These are phyloP conservation scores for Trametes villosa DNA, from an alignment of 768 basidiomycete species.

Conservation along the genomic window DNA sequence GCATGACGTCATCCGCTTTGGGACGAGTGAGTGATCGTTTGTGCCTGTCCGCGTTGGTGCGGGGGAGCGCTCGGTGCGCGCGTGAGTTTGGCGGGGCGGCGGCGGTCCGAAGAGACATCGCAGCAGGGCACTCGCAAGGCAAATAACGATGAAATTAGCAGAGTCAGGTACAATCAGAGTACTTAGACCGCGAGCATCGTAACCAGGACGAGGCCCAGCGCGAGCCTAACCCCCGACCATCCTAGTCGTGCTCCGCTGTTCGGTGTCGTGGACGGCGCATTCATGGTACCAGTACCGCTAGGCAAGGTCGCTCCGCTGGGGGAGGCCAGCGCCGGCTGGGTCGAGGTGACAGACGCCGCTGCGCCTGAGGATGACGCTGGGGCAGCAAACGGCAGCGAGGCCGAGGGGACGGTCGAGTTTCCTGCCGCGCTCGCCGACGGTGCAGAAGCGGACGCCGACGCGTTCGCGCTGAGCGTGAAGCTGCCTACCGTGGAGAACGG, in stretches of 20 bases:
- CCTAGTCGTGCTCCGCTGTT: neutral
- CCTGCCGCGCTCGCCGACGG: no score
- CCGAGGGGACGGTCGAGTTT: no score
- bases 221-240: neutral
- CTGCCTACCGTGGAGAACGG: neutral
- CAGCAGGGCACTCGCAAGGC: no score
- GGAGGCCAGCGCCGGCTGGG: no score
- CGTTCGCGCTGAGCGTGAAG: neutral
- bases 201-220: neutral
- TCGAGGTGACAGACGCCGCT: no score
- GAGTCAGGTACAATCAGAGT: neutral
- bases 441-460: neutral
- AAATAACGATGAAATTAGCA: neutral
- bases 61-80: neutral
- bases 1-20: constrained; percentile 19
- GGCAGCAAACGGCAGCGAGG: no score
- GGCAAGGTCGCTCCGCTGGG: no score
- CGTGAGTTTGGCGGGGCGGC: neutral
- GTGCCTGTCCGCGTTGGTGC: neutral
- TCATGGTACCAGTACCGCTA: no score
- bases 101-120: neutral
- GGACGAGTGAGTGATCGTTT: neutral
- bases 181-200: neutral
- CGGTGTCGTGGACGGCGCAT: no score
- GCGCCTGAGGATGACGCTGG: no score